Conservation (phyloP, 768 basidiomycete species). For the Tylopilus sp. region DNA sequence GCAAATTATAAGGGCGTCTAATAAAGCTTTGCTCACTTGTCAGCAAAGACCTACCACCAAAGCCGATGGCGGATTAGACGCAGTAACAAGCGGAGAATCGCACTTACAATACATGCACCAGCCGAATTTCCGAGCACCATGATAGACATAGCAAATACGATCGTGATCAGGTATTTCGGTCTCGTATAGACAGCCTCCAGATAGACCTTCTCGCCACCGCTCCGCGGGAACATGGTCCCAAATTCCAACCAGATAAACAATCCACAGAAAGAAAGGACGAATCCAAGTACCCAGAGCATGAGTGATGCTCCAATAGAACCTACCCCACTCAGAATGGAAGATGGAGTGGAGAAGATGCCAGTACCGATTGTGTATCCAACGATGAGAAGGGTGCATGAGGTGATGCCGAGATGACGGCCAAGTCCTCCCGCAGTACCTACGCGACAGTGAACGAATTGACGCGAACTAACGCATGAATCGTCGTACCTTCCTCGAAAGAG, state of each 20-base stretch:
- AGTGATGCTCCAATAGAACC: constrained; percentile 60
- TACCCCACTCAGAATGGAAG: constrained; percentile 53
- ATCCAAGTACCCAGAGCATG: constrained; percentile 63
- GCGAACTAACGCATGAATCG: too few relatives aligned
- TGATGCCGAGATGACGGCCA: constrained; percentile 54
- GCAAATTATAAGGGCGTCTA: rapidly evolving
- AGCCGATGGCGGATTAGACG: not conserved
- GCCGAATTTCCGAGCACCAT: constrained; percentile 43
- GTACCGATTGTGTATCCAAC: constrained; percentile 60
- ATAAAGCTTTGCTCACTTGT: constrained; percentile 21
- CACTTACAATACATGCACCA: constrained; percentile 45
- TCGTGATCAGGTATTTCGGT: constrained; percentile 46
- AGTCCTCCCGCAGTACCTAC: constrained; percentile 56
- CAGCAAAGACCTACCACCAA: constrained; percentile 29
- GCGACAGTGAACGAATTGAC: too few relatives aligned
- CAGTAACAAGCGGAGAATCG: too few relatives aligned
- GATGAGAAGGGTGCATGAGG: constrained; percentile 56
- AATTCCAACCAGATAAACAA: constrained; percentile 63
- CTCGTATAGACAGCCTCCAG: constrained; percentile 51
- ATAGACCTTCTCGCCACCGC: constrained; percentile 63
- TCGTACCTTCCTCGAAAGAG: constrained; percentile 47
- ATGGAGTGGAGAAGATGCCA: constrained; percentile 64
- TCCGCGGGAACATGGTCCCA: constrained; percentile 61
- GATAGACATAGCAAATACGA: constrained; percentile 46
- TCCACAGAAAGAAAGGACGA: constrained; percentile 54